Evolutionary conservation across 805 yeast species (phyloP), one percentile per base, ranked within the genome.

Genomic region (Kodamaea laetipori): DNA sequence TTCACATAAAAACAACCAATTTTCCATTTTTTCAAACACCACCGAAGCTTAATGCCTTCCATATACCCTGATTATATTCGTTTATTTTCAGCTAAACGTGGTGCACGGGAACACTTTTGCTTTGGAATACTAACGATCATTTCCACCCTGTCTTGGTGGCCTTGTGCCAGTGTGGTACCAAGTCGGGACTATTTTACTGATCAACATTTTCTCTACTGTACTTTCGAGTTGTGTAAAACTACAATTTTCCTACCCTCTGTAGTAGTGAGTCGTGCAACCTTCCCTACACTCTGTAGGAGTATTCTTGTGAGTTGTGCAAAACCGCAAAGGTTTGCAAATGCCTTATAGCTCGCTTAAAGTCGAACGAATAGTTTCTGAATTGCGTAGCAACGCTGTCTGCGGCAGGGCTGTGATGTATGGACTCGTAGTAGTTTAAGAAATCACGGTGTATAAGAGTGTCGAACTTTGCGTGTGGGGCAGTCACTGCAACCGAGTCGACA

Each of bases 41-140:
- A 31, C 73, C 75, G 69, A 60, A 56, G 67, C 74, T 70, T 67
- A 66, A 50, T 59, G 74, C 75, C 75, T 71, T 69, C 74, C 74
- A 61, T 65, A 53, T 56, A 60, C 72, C 74, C 76, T 71, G 74
- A 59, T 60, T 48, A 65, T 69, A 71, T 71, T 71, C 76, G 71
- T 50, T 71, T 71, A 69, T 66, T 60, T 64, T 60, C 74, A 70
- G 75, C 70, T 54, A 69, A 71, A 71, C 68, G 50, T 70, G 75
- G 74, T 66, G 35, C 40, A 64, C 51, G 74, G 60, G 73, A 68
- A 67, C 64, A 68, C 73, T 67, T 64, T 66, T 69, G 75, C 67
- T 55, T 61, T 67, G 74, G 73, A 55, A 70, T 48, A 71, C 47
- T 48, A 58, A 66, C 46, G 74, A 55, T 71, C 75, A 62, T 60